Base-by-base conservation (phyloP, 129 eudicot species). In the Centella asiatica region DNA sequence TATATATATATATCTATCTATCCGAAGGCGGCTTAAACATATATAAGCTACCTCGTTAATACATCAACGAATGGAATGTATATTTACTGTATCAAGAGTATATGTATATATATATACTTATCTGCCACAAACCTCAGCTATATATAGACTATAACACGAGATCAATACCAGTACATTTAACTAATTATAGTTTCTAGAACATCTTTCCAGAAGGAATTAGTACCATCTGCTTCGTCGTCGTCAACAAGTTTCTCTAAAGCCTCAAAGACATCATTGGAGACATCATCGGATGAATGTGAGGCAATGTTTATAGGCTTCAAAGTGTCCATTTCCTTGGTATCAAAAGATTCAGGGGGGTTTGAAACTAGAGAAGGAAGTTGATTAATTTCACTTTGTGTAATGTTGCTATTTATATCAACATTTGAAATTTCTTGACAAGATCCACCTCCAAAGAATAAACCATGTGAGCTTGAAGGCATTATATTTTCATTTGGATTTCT, bases 321-420 rank as follows among this genome's bases (percentile, higher is more conserved):
- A 28, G 58, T 57, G 26, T 57, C 73, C 36, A 44, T 45, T 45
- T 68, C 32, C 8, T 56, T 44, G 17, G 32, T 17, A 28, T 56
- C 69, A 26, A 29, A 13, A 37, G 70, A n/a, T n/a, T n/a, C 5
- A 71, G 67, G 59, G 29, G 62, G 6, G 44, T 45, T 28, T 19
- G 72, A 60, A 59, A 65, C 66, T 51, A 73, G 69, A 37, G 69
- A 62, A 14, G 82, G 83, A 77, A 77, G 83, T 66, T 28, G 65
- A 68, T 62, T 73, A 33, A n/a, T n/a, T n/a, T 73, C 80, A 0
- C 11, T 62, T 75, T 64, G 61, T 18, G 33, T 45, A 58, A 2
- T 10, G 45, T n/a, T 11, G 5, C 5, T 50, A 6, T 20, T 39
- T 3, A 1, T 23, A 11, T 26, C 10, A 25, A 48, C 25, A 32